phyloP scores from a whole-genome alignment of 2,329 filamentous ascomycete species.

The Bipolaris bicolor region DNA sequence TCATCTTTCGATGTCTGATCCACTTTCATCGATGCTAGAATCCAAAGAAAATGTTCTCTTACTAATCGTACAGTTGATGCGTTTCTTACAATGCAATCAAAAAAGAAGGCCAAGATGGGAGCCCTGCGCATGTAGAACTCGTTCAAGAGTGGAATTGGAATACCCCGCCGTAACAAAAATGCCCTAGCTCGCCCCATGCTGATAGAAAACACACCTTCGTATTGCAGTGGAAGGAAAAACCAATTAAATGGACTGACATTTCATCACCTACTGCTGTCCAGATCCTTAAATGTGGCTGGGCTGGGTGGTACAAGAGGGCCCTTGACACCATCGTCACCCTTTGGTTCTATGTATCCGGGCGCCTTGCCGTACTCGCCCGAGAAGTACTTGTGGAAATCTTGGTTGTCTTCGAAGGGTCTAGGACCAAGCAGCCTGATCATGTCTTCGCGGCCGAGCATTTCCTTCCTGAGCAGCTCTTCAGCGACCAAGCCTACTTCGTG shows the following conservation, averaged over 20 bases:
- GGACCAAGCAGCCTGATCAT: conserved; percentile 87
- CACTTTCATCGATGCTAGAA: too few species aligned
- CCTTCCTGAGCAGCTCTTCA: conserved; percentile 90
- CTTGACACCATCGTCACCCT: conserved; percentile 42
- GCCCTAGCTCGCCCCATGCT: too few species aligned
- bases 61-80: too few species aligned
- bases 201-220: too few species aligned
- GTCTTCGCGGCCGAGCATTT: conserved; percentile 89
- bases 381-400: conserved; percentile 96
- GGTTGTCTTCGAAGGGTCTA: conserved; percentile 80
- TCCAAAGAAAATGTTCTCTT: too few species aligned
- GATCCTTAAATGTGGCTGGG: conserved; percentile 31
- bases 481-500: conserved; percentile 86
- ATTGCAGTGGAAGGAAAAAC: too few species aligned
- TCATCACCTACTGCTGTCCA: conserved; percentile 11
- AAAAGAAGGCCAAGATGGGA: too few species aligned
- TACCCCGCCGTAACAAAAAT: too few species aligned
- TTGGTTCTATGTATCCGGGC: conserved; percentile 42
- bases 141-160: too few species aligned
- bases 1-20: too few species aligned
- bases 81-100: too few species aligned
- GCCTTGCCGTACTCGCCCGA: conserved; percentile 48
- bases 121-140: too few species aligned
- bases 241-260: background rate
- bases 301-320: conserved; percentile 43